phyloP scores from a whole-genome alignment of 306 rosid species.

The Glycine soja region DNA sequence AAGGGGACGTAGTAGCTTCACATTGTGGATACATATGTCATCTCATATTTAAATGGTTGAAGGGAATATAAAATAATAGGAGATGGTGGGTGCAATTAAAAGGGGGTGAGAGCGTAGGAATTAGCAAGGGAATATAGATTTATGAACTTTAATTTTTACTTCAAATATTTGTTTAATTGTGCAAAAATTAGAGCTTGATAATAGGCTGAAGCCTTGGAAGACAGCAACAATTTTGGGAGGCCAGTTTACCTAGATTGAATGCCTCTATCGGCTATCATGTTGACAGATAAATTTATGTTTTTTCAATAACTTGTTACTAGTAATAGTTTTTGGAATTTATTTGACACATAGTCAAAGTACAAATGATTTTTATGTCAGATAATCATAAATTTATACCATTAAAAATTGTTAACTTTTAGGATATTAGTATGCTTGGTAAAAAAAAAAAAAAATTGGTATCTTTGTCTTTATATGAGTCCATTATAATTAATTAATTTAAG shows the following conservation, averaged over 20 bases:
- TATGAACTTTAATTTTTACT: background rate
- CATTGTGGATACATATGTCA: constrained; percentile 17
- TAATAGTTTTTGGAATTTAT: background rate
- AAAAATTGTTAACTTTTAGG: background rate
- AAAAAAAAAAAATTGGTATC: background rate
- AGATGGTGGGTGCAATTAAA: constrained; percentile 1
- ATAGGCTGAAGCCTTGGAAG: background rate
- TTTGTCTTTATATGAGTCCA: no score
- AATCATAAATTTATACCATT: background rate
- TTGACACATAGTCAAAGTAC: no score
- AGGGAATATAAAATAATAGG: constrained; percentile 18
- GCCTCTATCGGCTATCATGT: background rate
- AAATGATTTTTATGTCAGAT: background rate
- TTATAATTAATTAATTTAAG: no score
- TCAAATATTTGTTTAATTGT: background rate
- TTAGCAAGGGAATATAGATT: background rate
- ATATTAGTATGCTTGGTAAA: background rate
- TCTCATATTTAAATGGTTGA: constrained; percentile 32
- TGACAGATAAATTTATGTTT: no score
- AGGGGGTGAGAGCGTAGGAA: background rate
- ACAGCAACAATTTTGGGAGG: background rate
- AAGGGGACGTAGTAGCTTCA: constrained; percentile 22
- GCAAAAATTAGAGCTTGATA: background rate
- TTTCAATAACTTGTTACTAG: background rate
- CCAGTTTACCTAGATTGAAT: no score